These are phyloP conservation scores for Diversispora epigaea DNA, from an alignment of 192 early-diverging fungal genomes.

Conservation along the genomic window DNA sequence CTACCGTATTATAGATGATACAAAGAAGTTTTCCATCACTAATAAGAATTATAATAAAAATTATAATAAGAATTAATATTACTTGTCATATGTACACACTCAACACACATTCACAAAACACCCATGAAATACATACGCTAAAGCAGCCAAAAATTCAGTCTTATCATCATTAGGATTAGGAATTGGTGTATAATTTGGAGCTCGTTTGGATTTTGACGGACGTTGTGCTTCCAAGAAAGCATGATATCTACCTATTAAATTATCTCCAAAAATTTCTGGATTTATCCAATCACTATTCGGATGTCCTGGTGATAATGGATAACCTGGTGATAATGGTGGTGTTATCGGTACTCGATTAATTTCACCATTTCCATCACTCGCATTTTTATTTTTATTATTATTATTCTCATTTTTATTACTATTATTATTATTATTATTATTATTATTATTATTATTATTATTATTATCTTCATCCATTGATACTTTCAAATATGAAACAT, in stretches of 20 bases:
- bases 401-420: neutral
- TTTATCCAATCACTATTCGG: conserved; percentile 38
- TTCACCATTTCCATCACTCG: neutral
- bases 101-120: too few species aligned
- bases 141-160: conserved; percentile 45
- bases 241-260: conserved; percentile 48
- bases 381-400: neutral
- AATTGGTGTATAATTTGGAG: conserved; percentile 14
- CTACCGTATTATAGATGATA: conserved; percentile 51
- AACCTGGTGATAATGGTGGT: neutral
- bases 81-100: neutral
- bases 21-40: conserved; percentile 56
- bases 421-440: too few species aligned
- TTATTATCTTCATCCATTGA: conserved; percentile 16
- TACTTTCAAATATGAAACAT: conserved; percentile 21
- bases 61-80: neutral
- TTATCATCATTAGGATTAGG: conserved; percentile 40
- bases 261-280: conserved; percentile 33
- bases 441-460: too few species aligned
- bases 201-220: conserved; percentile 29
- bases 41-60: neutral
- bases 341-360: neutral
- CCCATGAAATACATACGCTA: conserved; percentile 39
- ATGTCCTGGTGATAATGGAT: conserved; percentile 9
- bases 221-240: conserved; percentile 48